phyloP scores from a whole-genome alignment of 768 basidiomycete genomes.

The Tulasnella sp. region DNA sequence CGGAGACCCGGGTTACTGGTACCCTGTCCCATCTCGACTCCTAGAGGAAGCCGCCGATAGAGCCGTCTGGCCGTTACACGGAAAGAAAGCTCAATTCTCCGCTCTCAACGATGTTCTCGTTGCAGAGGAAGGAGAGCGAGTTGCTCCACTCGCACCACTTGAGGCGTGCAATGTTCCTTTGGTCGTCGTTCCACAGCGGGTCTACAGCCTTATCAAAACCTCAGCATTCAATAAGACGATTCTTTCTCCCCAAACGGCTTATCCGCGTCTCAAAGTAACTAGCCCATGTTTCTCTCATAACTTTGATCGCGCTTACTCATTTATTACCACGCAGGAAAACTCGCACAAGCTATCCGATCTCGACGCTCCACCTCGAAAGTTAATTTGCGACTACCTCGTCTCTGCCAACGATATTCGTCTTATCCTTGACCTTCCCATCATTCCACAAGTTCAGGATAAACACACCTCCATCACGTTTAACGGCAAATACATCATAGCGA shows the following conservation, averaged over 20 bases:
- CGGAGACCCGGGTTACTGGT: slow-evolving; percentile 33
- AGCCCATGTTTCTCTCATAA: not conserved
- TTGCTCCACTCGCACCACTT: not conserved
- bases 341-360: not conserved
- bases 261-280: too few relatives aligned
- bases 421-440: not conserved
- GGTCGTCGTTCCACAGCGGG: too few relatives aligned
- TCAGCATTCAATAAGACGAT: too few relatives aligned
- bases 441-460: not conserved
- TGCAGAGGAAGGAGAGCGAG: not conserved
- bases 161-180: not conserved
- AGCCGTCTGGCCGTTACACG: not conserved
- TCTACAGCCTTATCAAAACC: too few relatives aligned
- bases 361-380: not conserved
- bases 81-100: not conserved
- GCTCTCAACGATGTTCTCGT: not conserved
- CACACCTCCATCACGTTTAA: not conserved
- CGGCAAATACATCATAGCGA: not conserved
- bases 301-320: not conserved
- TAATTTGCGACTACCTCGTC: slow-evolving; percentile 9
- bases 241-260: too few relatives aligned
- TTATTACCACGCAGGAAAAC: not conserved
- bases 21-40: slow-evolving; percentile 35
- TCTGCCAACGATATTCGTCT: slow-evolving; percentile 6
- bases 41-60: slow-evolving; percentile 25